Percentiles rank a stretch among this genome's conserved stretches.
Evolutionary conservation across 176 grass and related monocot genomes (phyloP).

Genomic region (Carex pumila): DNA sequence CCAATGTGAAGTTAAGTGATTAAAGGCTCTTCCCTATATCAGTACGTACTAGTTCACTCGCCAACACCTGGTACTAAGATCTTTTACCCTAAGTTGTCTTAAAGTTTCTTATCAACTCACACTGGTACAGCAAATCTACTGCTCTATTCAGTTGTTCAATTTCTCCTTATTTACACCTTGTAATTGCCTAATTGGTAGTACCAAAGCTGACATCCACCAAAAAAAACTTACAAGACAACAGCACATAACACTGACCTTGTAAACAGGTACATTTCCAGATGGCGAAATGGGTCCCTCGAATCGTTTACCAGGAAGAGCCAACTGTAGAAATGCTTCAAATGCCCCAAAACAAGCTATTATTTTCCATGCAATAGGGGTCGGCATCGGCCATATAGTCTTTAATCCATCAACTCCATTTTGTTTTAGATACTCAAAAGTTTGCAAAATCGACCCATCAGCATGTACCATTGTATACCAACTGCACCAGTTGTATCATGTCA

Average conservation of each 20-base stretch:
- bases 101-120: not conserved
- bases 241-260: constrained; percentile 55
- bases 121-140: not conserved
- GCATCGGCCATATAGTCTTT: constrained; percentile 71
- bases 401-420: constrained; percentile 61
- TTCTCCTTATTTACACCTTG: not conserved
- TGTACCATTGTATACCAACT: constrained; percentile 99
- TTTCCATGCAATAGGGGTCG: constrained; percentile 63
- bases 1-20: not conserved
- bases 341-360: constrained; percentile 85
- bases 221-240: not conserved
- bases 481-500: constrained; percentile 5
- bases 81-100: not conserved
- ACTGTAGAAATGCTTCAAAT: constrained; percentile 86
- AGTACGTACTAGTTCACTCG: not conserved
- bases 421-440: constrained; percentile 64
- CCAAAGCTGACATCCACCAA: not conserved
- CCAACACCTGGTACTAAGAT: not conserved
- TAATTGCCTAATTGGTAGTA: not conserved
- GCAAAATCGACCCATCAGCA: constrained; percentile 78
- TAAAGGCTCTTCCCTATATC: not conserved
- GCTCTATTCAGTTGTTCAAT: not conserved
- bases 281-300: constrained; percentile 78
- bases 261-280: constrained; percentile 66
- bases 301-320: constrained; percentile 82